phyloP scores from a whole-genome alignment of 2,329 filamentous ascomycete species.

The Pleoardoris graminearum region DNA sequence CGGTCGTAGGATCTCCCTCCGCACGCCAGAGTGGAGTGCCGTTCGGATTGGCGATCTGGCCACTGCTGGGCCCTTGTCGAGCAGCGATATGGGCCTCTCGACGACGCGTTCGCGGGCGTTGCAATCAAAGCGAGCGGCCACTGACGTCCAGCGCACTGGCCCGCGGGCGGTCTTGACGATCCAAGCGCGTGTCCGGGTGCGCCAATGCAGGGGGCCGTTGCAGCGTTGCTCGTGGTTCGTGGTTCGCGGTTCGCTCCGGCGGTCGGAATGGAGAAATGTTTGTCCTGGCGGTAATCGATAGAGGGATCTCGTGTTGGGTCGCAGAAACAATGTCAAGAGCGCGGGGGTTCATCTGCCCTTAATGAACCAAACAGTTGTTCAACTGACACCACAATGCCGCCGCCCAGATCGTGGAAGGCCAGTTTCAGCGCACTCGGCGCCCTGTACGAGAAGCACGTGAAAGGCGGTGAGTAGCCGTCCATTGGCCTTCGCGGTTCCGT shows the following conservation, averaged over 20 bases:
- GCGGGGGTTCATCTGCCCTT: too few relatives aligned
- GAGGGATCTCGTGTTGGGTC: neutral
- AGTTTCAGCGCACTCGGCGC: slow-evolving; percentile 36
- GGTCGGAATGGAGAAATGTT: slow-evolving; percentile 1
- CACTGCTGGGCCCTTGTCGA: slow-evolving; percentile 25
- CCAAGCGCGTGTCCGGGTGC: slow-evolving; percentile 23
- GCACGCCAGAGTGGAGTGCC: slow-evolving; percentile 18
- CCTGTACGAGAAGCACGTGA: slow-evolving; percentile 38
- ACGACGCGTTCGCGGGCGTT: slow-evolving; percentile 32
- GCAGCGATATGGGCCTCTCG: slow-evolving; percentile 26
- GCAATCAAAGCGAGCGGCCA: slow-evolving; percentile 37
- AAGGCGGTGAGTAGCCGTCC: slow-evolving; percentile 43
- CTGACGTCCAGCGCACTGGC: slow-evolving; percentile 36
- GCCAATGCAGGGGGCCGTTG: slow-evolving; percentile 24
- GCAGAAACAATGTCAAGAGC: too few relatives aligned
- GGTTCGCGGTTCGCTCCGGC: too few relatives aligned
- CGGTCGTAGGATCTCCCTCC: slow-evolving; percentile 17
- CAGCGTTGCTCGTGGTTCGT: neutral
- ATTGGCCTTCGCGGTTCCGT: slow-evolving; percentile 32
- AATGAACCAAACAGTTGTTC: too few relatives aligned
- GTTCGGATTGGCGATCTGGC: slow-evolving; percentile 21
- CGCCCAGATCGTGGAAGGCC: slow-evolving; percentile 31
- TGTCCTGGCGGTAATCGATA: slow-evolving; percentile 1
- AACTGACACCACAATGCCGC: too few relatives aligned
- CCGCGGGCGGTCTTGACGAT: slow-evolving; percentile 21